Percentiles rank a stretch among this genome's conserved stretches.
These are phyloP conservation scores for Eimeria necatrix DNA, from an alignment of 169 alveolate species.

Conservation along the genomic window DNA sequence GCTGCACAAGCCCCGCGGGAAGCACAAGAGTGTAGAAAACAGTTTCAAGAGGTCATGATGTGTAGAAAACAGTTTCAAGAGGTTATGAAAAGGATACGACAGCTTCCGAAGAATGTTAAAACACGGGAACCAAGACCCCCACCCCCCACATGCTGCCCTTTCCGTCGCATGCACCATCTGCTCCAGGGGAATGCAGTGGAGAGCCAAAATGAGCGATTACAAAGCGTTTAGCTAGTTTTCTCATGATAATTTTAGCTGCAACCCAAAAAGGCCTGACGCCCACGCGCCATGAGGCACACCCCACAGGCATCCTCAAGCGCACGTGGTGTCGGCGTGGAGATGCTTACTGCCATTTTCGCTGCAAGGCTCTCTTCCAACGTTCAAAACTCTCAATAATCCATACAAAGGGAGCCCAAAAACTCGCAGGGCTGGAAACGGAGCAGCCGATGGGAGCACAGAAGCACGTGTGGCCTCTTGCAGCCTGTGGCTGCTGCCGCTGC, in stretches of 20 bases:
- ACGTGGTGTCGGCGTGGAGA: background rate
- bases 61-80: too few relatives aligned
- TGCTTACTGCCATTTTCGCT: conserved; percentile 77
- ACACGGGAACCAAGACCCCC: background rate
- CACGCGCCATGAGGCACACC: conserved; percentile 29
- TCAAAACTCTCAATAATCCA: conserved; percentile 45
- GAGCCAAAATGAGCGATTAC: background rate
- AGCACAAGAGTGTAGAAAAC: too few relatives aligned
- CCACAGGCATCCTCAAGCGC: conserved; percentile 16
- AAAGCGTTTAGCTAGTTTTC: too few relatives aligned
- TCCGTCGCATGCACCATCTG: background rate
- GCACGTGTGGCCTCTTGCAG: conserved; percentile 47
- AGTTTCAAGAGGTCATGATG: too few relatives aligned
- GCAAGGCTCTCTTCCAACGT: conserved; percentile 66
- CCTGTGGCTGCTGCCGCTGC: conserved; percentile 46
- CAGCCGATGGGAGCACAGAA: conserved; percentile 13
- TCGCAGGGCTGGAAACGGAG: conserved; percentile 47
- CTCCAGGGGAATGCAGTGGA: background rate
- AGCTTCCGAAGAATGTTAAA: too few relatives aligned
- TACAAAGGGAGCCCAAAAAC: conserved; percentile 58
- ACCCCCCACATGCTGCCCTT: conserved; percentile 45
- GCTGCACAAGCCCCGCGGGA: too few relatives aligned
- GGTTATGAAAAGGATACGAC: too few relatives aligned
- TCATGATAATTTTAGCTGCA: background rate
- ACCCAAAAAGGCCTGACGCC: background rate